Evolutionary conservation across 208 protist species (phyloP).

Genomic region (Tetramitus jugosus): DNA sequence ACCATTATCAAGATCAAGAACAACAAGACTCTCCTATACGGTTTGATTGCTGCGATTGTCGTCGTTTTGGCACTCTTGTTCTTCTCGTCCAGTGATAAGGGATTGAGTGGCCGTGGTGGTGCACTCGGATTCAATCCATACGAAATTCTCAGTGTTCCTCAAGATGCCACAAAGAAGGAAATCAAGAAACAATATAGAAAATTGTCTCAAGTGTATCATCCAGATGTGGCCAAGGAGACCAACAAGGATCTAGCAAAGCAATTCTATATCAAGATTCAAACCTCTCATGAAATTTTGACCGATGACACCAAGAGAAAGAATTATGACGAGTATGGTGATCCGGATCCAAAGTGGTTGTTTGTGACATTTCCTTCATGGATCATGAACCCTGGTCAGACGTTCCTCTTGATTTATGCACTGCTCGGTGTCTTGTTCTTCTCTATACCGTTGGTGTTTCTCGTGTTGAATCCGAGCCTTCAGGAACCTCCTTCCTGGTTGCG

Average conservation of each 20-base stretch:
- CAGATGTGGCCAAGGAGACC: not conserved
- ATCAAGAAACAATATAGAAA: not conserved
- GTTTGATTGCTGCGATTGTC: not conserved
- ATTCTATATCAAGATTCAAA: not conserved
- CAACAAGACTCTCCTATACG: too few species aligned
- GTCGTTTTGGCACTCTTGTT: not conserved
- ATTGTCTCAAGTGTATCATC: not conserved
- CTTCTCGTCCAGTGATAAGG: not conserved
- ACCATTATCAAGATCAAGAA: too few species aligned
- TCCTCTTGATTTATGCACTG: not conserved
- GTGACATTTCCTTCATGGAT: not conserved
- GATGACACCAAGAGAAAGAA: not conserved
- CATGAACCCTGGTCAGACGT: not conserved
- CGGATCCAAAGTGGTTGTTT: not conserved
- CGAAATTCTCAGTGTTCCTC: not conserved
- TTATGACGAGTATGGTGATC: slow-evolving; percentile 9
- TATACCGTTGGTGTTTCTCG: not conserved
- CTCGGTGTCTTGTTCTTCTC: not conserved
- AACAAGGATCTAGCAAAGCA: not conserved
- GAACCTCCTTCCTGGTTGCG: not conserved
- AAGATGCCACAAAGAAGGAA: not conserved
- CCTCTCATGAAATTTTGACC: not conserved
- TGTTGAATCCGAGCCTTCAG: not conserved
- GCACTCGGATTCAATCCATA: not conserved
- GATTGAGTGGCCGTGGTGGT: too few species aligned